phyloP scores from a whole-genome alignment of 225 moss, liverwort and hornwort genomes.

The Anthoceros angustus region DNA sequence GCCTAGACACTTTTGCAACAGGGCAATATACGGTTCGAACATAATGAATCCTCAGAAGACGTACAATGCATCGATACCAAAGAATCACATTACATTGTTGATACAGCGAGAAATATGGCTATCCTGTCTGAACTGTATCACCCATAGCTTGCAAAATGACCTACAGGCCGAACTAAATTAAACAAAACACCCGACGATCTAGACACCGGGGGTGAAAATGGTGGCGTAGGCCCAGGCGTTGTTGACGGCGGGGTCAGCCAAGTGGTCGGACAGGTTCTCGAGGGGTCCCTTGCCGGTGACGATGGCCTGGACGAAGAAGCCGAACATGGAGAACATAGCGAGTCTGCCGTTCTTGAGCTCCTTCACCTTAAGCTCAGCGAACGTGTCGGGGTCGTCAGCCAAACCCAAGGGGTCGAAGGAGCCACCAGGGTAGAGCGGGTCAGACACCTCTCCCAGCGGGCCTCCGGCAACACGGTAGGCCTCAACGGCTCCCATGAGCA shows the following conservation, averaged over 20 bases:
- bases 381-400: conserved; percentile 24
- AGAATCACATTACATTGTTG: too few relatives aligned
- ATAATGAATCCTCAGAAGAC: too few relatives aligned
- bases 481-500: conserved; percentile 24
- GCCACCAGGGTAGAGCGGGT: conserved; percentile 22
- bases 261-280: conserved; percentile 21
- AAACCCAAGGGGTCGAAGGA: conserved; percentile 20
- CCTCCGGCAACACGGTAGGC: conserved; percentile 19
- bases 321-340: conserved; percentile 23
- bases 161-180: too few relatives aligned
- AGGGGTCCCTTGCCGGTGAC: conserved; percentile 23
- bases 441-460: conserved; percentile 20
- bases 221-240: conserved; percentile 28
- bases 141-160: too few relatives aligned
- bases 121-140: too few relatives aligned
- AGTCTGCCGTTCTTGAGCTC: conserved; percentile 1
- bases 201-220: conserved; percentile 19
- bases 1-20: too few relatives aligned
- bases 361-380: conserved; percentile 15
- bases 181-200: background rate
- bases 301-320: conserved; percentile 27
- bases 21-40: too few relatives aligned
- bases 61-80: too few relatives aligned
- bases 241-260: conserved; percentile 25
- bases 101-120: too few relatives aligned